Evolutionary conservation across 805 yeast species (phyloP).

Genomic region (Grigorovia humatica): DNA sequence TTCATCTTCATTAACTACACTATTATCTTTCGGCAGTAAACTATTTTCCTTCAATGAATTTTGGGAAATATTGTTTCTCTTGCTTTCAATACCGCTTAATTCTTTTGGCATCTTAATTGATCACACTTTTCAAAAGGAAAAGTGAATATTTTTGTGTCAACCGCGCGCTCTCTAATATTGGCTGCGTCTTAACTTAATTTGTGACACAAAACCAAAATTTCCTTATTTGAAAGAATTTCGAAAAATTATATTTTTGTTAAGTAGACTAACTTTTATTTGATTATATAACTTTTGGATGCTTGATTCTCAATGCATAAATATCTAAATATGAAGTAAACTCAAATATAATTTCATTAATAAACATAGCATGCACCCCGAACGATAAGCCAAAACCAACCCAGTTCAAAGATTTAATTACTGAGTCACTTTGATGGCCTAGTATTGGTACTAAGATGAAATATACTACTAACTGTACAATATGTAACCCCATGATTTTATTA

Average conservation of each 20-base stretch:
- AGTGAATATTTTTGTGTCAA: not conserved
- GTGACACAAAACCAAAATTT: not conserved
- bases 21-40: not conserved
- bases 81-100: not conserved
- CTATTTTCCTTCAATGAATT: not conserved
- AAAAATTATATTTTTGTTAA: not conserved
- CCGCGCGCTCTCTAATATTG: too few species aligned
- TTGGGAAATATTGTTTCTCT: not conserved
- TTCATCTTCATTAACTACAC: not conserved
- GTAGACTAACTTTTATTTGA: not conserved
- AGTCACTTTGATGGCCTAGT: conserved; percentile 28
- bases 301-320: conserved; percentile 75
- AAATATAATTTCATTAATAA: conserved; percentile 67
- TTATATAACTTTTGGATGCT: conserved; percentile 46
- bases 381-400: conserved; percentile 63
- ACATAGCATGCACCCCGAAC: conserved; percentile 56
- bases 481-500: conserved; percentile 61
- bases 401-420: conserved; percentile 41
- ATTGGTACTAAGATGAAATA: conserved; percentile 17
- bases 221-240: not conserved
- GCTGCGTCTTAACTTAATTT: not conserved
- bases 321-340: conserved; percentile 74
- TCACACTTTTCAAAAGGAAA: not conserved
- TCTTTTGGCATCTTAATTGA: not conserved
- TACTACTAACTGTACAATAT: conserved; percentile 38